Conservation (phyloP, 192 early-diverging fungal species). For the Backusella circina region DNA sequence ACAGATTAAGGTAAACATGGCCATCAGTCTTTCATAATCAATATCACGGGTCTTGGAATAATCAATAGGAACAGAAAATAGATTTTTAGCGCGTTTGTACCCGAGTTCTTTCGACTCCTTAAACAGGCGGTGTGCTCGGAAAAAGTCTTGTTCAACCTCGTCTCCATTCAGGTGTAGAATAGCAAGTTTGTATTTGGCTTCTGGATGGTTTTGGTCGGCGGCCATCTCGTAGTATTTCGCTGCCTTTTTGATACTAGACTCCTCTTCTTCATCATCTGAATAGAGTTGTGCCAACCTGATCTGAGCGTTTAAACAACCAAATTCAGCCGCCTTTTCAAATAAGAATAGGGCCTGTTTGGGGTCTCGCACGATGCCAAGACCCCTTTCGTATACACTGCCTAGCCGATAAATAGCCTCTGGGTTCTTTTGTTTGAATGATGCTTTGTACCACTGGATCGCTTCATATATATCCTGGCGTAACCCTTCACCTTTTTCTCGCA, state of each 20-base stretch:
- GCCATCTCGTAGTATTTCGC: slow-evolving; percentile 18
- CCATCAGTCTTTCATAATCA: not conserved
- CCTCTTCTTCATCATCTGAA: not conserved
- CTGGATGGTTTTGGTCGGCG: not conserved
- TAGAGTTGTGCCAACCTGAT: not conserved
- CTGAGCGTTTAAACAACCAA: not conserved
- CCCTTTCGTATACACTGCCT: not conserved
- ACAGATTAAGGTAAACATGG: not conserved
- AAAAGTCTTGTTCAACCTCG: slow-evolving; percentile 18
- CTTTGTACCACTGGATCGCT: not conserved
- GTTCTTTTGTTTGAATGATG: not conserved
- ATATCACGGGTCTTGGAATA: not conserved
- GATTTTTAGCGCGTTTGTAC: not conserved
- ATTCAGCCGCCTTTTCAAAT: not conserved
- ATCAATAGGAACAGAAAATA: not conserved
- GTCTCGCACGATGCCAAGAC: not conserved
- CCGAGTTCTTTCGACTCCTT: not conserved
- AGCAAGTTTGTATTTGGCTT: not conserved
- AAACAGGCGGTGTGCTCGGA: not conserved
- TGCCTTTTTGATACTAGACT: slow-evolving; percentile 18
- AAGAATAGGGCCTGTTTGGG: not conserved
- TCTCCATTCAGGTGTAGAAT: not conserved
- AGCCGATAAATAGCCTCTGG: not conserved
- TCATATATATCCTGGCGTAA: not conserved
- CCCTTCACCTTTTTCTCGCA: not conserved